Percentiles rank a stretch among this genome's conserved stretches.
Evolutionary conservation across 2,329 filamentous ascomycete species (phyloP).

Genomic region (Zasmidium citrigriseum): DNA sequence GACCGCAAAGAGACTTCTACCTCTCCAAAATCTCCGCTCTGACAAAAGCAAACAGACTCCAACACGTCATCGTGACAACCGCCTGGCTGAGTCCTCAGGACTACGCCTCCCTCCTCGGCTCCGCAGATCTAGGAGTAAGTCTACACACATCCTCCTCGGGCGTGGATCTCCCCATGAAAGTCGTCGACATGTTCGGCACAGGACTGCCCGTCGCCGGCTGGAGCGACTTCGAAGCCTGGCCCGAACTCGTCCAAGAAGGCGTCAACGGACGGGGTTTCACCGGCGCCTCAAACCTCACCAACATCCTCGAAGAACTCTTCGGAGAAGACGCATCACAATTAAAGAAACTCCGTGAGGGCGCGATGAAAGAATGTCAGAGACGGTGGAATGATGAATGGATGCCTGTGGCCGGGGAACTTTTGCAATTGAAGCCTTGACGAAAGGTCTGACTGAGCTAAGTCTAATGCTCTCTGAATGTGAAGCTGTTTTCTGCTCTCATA

Average conservation of each 20-base stretch:
- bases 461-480: too few species aligned
- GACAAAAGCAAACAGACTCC: slow-evolving; percentile 62
- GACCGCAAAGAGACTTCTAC: slow-evolving; percentile 79
- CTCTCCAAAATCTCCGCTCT: slow-evolving; percentile 65
- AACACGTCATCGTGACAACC: slow-evolving; percentile 71
- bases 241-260: slow-evolving; percentile 85
- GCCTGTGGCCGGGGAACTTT: slow-evolving; percentile 71
- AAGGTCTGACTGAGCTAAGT: neutral
- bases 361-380: slow-evolving; percentile 71
- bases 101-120: slow-evolving; percentile 81
- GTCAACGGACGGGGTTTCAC: slow-evolving; percentile 85
- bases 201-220: slow-evolving; percentile 90
- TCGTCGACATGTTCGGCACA: slow-evolving; percentile 97
- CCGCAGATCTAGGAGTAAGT: slow-evolving; percentile 86
- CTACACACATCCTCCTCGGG: slow-evolving; percentile 92
- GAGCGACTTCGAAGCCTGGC: slow-evolving; percentile 81
- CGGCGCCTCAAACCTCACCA: slow-evolving; percentile 65
- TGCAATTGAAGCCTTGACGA: slow-evolving; percentile 41
- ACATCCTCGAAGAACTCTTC: slow-evolving; percentile 67
- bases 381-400: slow-evolving; percentile 96
- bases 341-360: slow-evolving; percentile 70
- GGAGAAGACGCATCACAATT: slow-evolving; percentile 56
- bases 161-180: slow-evolving; percentile 97
- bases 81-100: slow-evolving; percentile 83
- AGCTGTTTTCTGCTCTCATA: too few species aligned